Percentiles rank a stretch among this genome's conserved stretches.
These are phyloP conservation scores for Penicillium crustosum DNA, from an alignment of 2,329 filamentous ascomycete genomes.

Conservation along the genomic window DNA sequence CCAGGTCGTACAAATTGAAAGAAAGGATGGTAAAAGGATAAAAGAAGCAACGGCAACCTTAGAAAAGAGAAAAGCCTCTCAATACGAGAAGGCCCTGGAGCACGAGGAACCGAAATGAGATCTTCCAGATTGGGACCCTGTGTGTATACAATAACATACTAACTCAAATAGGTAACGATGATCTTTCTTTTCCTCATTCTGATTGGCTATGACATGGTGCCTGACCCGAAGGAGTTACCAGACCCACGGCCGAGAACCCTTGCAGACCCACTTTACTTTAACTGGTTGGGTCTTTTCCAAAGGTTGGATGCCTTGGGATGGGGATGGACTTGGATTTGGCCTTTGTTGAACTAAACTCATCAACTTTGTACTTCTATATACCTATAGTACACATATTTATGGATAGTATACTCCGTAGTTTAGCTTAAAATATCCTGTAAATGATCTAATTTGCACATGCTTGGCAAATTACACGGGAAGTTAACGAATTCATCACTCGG, in stretches of 20 bases:
- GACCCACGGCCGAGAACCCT: conserved; percentile 5
- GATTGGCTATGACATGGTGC: conserved; percentile 18
- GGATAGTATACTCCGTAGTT: not conserved
- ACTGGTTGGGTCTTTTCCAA: not conserved
- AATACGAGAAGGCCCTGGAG: not conserved
- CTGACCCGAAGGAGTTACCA: conserved; percentile 14
- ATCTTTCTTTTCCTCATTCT: not conserved
- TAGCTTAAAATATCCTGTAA: not conserved
- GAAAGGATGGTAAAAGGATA: conserved; percentile 4
- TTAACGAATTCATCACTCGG: not conserved
- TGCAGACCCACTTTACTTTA: not conserved
- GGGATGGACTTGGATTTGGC: not conserved
- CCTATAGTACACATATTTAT: not conserved
- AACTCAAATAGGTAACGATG: conserved; percentile 3
- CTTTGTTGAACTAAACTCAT: not conserved
- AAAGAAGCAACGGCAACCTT: not conserved
- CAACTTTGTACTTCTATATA: not conserved
- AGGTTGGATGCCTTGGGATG: not conserved
- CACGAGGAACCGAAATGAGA: conserved; percentile 13
- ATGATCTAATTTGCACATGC: not conserved
- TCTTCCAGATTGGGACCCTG: not conserved
- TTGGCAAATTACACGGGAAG: not conserved
- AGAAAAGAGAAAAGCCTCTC: conserved; percentile 1
- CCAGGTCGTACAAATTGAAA: conserved; percentile 22
- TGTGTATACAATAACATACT: conserved; percentile 9